Conservation (phyloP, 768 basidiomycete genomes). For the Tylopilus plumbeoviolaceoides region DNA sequence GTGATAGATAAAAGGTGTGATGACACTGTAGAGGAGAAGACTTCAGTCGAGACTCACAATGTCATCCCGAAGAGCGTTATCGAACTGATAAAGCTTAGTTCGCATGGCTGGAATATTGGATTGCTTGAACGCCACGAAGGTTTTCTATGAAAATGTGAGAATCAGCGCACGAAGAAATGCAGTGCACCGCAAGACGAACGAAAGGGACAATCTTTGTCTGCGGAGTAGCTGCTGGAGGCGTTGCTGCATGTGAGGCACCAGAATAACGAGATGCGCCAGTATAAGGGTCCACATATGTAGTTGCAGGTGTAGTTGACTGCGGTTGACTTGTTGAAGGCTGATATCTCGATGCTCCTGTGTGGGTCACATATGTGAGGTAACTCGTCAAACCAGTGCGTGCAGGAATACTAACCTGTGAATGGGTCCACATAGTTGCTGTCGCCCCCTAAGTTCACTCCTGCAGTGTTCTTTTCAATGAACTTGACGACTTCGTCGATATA, state of each 20-base stretch:
- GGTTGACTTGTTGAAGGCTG: conserved; percentile 38
- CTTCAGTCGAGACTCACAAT: conserved; percentile 45
- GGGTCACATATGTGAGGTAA: neutral
- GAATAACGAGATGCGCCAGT: conserved; percentile 67
- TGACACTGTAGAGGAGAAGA: neutral
- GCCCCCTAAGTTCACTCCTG: conserved; percentile 66
- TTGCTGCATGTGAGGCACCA: conserved; percentile 35
- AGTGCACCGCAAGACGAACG: conserved; percentile 32
- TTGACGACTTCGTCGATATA: conserved; percentile 88
- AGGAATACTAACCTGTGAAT: conserved; percentile 63
- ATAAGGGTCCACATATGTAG: conserved; percentile 61
- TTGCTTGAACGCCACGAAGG: conserved; percentile 77
- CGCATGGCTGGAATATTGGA: conserved; percentile 77
- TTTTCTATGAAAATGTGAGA: conserved; percentile 39
- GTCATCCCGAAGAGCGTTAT: conserved; percentile 62
- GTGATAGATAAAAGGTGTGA: neutral
- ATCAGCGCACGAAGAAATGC: neutral
- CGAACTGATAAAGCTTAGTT: conserved; percentile 71
- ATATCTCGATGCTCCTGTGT: conserved; percentile 61
- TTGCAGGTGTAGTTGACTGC: conserved; percentile 27
- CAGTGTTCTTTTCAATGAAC: conserved; percentile 92
- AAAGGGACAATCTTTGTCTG: conserved; percentile 47
- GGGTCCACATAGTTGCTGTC: conserved; percentile 76
- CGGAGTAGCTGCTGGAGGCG: conserved; percentile 26
- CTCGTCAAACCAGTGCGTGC: neutral